phyloP scores from a whole-genome alignment of 352 stramenopile species.

The Phytopythium delawarense region DNA sequence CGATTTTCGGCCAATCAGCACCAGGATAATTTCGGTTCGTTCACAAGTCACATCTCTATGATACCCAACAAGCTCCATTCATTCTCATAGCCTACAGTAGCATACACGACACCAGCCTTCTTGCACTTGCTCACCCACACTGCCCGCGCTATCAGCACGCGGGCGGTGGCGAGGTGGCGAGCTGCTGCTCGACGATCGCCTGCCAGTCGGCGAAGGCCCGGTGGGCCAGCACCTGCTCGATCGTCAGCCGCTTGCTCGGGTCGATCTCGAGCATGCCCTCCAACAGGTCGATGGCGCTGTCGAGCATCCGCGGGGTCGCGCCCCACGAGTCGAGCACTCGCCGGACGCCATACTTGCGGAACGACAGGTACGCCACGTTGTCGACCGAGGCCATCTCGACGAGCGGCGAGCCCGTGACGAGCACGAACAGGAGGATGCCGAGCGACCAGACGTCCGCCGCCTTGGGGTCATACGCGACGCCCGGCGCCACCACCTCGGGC shows the following conservation, averaged over 20 bases:
- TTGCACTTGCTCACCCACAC: too few species aligned
- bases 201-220: constrained; percentile 12
- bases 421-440: too few species aligned
- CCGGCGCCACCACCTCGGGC: too few species aligned
- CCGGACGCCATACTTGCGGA: constrained; percentile 14
- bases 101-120: too few species aligned
- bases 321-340: constrained; percentile 28
- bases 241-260: constrained; percentile 17
- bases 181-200: neutral
- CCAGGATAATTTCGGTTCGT: too few species aligned
- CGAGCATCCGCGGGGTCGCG: constrained; percentile 12
- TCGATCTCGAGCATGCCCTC: constrained; percentile 25
- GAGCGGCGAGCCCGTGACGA: constrained; percentile 29
- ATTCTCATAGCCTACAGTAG: too few species aligned
- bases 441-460: too few species aligned
- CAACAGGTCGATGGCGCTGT: constrained; percentile 15
- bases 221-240: constrained; percentile 18
- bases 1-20: too few species aligned
- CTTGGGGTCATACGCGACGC: too few species aligned
- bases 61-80: too few species aligned
- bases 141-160: neutral
- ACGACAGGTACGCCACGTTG: constrained; percentile 13
- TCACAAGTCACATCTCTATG: too few species aligned
- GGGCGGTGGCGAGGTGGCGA: neutral
- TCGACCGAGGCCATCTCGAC: constrained; percentile 20